Evolutionary conservation across 148 eudicot genomes (phyloP), one percentile per base, ranked within the genome.

Genomic region (Fagopyrum tataricum): DNA sequence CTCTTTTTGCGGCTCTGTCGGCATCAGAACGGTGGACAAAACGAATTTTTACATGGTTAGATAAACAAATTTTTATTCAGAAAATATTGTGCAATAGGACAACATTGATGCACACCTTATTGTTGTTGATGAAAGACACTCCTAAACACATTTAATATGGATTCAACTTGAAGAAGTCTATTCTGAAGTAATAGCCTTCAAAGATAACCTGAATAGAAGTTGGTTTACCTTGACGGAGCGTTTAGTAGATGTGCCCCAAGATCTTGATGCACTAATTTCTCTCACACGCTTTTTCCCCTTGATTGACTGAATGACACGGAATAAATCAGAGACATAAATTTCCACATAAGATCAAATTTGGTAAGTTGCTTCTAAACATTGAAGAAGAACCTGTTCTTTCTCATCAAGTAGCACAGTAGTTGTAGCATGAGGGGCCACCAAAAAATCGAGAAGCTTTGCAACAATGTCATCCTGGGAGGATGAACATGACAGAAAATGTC

Each of bases 281-380:
- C 97, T 86, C 83, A 82, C 89, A 42, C 99, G 97, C 84, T 92
- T 96, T 73, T 79, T 90, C 2, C 92, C 98, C 79, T 88, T 85
- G 81, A 78, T 82, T 76, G 79, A 82, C 88, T 80, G 80, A 70
- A 49, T 58, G 4, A 40, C 39, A 75, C 56, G 73, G 37, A 64
- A 48, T 0, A 46, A 8, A 64, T 15, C 37, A 37, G 17, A 15
- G 39, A 10, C 69, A 64, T 39, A 64, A 37, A 5, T 13, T 39
- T 64, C 20, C 7, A 37, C 39, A 39, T 39, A 64, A 64, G 44
- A 37, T 31, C 7, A 64, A 43, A 64, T 8, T 21, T 13, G 20
- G 44, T 64, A 64, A 62, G 69, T 39, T 64, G 69, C 69, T 39
- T 31, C 43, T 64, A 64, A 64, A 64, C 20, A 13, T 37, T 37